Conservation (phyloP, 1,284 basidiomycete genomes). For the Phellopilus nigrolimitatus region DNA sequence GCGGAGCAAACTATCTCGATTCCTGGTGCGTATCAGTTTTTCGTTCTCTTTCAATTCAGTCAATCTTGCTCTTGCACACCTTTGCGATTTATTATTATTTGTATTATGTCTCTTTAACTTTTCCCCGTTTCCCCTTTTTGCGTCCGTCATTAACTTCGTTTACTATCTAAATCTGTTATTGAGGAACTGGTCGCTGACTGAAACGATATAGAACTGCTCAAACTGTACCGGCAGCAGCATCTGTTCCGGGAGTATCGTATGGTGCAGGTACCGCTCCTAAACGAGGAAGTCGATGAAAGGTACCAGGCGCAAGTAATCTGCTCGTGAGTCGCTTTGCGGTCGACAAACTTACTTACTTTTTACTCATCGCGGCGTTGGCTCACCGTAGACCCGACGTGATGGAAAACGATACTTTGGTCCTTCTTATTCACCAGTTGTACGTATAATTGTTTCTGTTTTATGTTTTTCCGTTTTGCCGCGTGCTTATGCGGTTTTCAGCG, state of each 20-base stretch:
- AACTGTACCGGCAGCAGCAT: conserved; percentile 77
- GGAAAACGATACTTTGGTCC: conserved; percentile 64
- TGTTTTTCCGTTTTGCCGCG: too few species aligned
- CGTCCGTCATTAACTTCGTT: not conserved
- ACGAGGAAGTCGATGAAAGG: conserved; percentile 55
- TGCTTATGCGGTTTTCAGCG: too few species aligned
- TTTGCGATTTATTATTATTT: too few species aligned
- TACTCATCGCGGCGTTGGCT: conserved; percentile 18
- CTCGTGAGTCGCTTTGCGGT: conserved; percentile 52
- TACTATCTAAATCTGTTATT: not conserved
- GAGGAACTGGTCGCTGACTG: not conserved
- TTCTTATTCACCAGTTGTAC: conserved; percentile 91
- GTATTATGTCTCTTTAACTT: too few species aligned
- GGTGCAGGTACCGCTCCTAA: conserved; percentile 76
- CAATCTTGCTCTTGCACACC: not conserved
- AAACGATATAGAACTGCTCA: conserved; percentile 64
- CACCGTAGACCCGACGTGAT: conserved; percentile 56
- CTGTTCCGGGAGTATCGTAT: conserved; percentile 70
- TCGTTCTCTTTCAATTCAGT: not conserved
- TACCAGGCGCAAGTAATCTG: conserved; percentile 81
- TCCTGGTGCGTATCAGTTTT: conserved; percentile 41
- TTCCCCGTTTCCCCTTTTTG: not conserved
- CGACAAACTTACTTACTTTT: conserved; percentile 1
- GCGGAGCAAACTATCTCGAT: conserved; percentile 59
- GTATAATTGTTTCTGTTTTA: conserved; percentile 5